Conservation (phyloP, 768 basidiomycete species). For the Rhizopogon vesiculosus region DNA sequence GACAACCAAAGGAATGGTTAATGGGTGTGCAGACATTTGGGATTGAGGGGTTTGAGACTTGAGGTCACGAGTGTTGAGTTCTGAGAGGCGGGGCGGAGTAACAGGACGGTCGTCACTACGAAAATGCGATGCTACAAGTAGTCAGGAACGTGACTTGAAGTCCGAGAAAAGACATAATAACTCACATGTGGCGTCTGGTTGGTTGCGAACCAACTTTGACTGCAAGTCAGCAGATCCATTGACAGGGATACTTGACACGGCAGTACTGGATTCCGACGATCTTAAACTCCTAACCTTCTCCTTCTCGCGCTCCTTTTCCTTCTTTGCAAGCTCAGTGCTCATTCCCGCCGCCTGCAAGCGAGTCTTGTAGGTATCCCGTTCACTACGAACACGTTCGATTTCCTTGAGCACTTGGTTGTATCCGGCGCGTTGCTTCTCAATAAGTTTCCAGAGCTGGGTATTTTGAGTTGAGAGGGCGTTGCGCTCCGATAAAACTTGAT, state of each 20-base stretch:
- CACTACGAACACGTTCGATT: conserved; percentile 75
- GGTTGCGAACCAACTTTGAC: conserved; percentile 14
- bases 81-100: conserved; percentile 15
- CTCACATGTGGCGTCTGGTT: conserved; percentile 31
- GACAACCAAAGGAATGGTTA: conserved; percentile 8
- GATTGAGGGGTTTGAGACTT: conserved; percentile 2
- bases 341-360: conserved; percentile 26
- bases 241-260: conserved; percentile 5
- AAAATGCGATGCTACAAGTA: conserved; percentile 2
- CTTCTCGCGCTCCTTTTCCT: conserved; percentile 19
- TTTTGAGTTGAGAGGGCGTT: conserved; percentile 81
- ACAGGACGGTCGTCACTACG: conserved; percentile 17
- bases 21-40: not conserved
- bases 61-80: conserved; percentile 5
- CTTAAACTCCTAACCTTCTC: conserved; percentile 7
- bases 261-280: conserved; percentile 18
- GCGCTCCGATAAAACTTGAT: conserved; percentile 73
- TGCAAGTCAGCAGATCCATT: conserved; percentile 22
- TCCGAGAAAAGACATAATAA: not conserved
- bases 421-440: conserved; percentile 86
- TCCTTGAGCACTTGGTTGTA: conserved; percentile 80
- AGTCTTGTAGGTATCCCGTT: conserved; percentile 62
- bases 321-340: conserved; percentile 36
- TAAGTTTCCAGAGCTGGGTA: conserved; percentile 89
- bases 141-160: not conserved